Evolutionary conservation across 208 protist species (phyloP).

Genomic region (Strigomonas oncopelti): DNA sequence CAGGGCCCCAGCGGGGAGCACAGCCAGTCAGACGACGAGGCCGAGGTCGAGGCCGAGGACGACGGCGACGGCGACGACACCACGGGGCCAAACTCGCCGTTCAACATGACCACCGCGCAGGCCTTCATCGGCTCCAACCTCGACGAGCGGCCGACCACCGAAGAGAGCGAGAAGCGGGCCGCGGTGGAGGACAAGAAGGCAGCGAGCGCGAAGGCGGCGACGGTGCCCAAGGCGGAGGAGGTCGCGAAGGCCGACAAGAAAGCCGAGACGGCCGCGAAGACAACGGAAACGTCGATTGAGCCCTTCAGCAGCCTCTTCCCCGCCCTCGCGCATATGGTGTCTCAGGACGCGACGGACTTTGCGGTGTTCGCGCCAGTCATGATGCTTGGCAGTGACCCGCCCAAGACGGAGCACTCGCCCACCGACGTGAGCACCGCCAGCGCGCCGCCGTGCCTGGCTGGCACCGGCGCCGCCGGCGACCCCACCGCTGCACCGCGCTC

Average conservation of each 20-base stretch:
- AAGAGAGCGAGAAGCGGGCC: neutral
- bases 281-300: neutral
- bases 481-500: neutral
- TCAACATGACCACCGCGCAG: neutral
- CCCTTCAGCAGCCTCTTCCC: neutral
- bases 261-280: neutral
- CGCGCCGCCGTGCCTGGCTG: neutral
- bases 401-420: neutral
- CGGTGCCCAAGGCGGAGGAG: neutral
- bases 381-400: neutral
- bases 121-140: neutral
- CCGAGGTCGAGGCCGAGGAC: slow-evolving; percentile 1
- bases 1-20: neutral
- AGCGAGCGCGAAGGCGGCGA: too few species aligned
- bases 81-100: neutral
- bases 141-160: neutral
- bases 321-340: neutral
- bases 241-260: neutral
- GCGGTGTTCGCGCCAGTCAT: slow-evolving; percentile 16
- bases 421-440: neutral
- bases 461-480: neutral
- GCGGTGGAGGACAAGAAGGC: too few species aligned
- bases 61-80: neutral
- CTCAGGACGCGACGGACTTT: neutral
- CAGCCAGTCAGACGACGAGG: neutral